Evolutionary conservation across 2,329 filamentous ascomycete species (phyloP).

Genomic region (Pyricularia grisea): DNA sequence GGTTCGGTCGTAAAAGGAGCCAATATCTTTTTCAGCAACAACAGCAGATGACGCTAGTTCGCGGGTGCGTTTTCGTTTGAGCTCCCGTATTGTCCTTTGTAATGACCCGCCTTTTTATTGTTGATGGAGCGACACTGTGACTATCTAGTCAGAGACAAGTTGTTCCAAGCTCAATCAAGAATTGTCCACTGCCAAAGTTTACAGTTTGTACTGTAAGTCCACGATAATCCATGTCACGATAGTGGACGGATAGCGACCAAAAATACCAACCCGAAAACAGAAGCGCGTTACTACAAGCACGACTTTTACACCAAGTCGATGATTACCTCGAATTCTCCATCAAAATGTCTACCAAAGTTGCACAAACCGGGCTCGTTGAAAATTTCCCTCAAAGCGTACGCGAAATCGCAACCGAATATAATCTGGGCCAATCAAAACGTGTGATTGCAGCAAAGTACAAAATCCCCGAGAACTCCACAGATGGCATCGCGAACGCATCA

Average conservation of each 20-base stretch:
- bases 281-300: not conserved
- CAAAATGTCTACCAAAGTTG: not conserved
- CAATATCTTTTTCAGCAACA: not conserved
- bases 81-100: no score
- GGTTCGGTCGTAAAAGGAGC: not conserved
- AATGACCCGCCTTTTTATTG: not conserved
- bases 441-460: not conserved
- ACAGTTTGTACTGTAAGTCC: not conserved
- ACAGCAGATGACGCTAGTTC: not conserved
- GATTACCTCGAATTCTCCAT: not conserved
- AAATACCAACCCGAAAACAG: not conserved
- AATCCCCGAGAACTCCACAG: not conserved
- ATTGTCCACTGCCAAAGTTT: no score
- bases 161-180: no score
- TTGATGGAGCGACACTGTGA: not conserved
- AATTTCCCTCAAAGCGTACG: no score
- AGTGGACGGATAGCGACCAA: not conserved
- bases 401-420: no score
- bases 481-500: not conserved
- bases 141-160: no score
- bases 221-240: not conserved
- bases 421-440: not conserved
- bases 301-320: not conserved
- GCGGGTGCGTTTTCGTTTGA: no score
- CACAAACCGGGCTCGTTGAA: no score